These are phyloP conservation scores for Lachancea sp. DNA, from an alignment of 805 yeast genomes.

Conservation along the genomic window DNA sequence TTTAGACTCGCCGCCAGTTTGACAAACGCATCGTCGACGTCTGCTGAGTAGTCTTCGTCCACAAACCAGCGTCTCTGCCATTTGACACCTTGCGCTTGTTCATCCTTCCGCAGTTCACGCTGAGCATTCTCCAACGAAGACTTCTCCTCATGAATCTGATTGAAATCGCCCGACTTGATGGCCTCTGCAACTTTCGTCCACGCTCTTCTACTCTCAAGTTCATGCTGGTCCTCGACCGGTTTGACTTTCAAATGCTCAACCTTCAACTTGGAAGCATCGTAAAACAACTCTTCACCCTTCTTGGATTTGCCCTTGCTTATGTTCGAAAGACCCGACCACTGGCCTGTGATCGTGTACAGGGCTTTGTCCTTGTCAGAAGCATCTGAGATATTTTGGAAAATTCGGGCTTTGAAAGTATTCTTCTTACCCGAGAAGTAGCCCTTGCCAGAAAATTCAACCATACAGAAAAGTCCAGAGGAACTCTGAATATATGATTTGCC, in stretches of 20 bases:
- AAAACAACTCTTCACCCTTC: constrained; percentile 48
- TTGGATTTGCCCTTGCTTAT: constrained; percentile 49
- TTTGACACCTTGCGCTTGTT: constrained; percentile 49
- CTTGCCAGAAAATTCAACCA: constrained; percentile 79
- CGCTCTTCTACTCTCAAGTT: constrained; percentile 78
- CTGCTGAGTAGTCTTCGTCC: constrained; percentile 36
- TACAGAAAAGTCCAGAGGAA: constrained; percentile 67
- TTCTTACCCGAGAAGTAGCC: constrained; percentile 96
- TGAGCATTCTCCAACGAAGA: constrained; percentile 75
- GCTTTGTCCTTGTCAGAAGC: constrained; percentile 55
- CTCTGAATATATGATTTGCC: constrained; percentile 81
- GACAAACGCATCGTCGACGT: constrained; percentile 34
- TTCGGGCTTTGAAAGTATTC: constrained; percentile 82
- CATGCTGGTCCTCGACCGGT: constrained; percentile 75
- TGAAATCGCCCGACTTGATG: constrained; percentile 66
- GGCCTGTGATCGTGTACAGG: constrained; percentile 76
- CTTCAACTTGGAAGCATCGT: constrained; percentile 48
- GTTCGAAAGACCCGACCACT: constrained; percentile 79
- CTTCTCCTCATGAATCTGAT: constrained; percentile 68
- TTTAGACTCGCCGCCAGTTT: constrained; percentile 42
- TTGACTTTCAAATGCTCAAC: constrained; percentile 63
- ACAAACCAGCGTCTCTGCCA: constrained; percentile 89
- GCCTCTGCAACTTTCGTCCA: constrained; percentile 91
- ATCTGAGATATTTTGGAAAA: constrained; percentile 49
- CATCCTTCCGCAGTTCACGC: constrained; percentile 72